Conservation (phyloP, 1,284 basidiomycete genomes). For the Cryptococcus deneoformans region DNA sequence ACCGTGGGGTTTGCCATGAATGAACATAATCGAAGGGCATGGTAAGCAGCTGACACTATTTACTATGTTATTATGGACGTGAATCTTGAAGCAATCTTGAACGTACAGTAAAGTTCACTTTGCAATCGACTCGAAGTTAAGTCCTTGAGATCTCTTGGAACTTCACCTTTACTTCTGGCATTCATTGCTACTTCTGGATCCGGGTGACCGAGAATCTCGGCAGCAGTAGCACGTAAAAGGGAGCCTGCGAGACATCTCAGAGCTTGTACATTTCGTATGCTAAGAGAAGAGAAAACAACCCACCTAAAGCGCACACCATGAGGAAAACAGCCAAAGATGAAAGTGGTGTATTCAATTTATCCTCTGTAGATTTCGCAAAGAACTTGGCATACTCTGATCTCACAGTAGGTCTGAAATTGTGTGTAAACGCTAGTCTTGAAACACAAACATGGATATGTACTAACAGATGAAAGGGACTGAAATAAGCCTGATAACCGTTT, state of each 20-base stretch:
- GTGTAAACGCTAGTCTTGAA: background rate
- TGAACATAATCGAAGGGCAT: slow-evolving; percentile 48
- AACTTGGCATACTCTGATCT: slow-evolving; percentile 40
- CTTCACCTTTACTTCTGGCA: background rate
- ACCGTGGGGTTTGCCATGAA: slow-evolving; percentile 48
- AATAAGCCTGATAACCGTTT: slow-evolving; percentile 40
- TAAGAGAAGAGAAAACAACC: background rate
- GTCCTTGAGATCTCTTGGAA: slow-evolving; percentile 29
- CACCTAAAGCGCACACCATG: slow-evolving; percentile 47
- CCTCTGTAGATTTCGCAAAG: slow-evolving; percentile 35
- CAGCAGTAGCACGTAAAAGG: slow-evolving; percentile 41
- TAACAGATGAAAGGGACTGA: slow-evolving; percentile 44
- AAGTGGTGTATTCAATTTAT: slow-evolving; percentile 43
- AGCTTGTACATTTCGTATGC: background rate
- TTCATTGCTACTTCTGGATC: slow-evolving; percentile 8
- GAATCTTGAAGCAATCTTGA: background rate
- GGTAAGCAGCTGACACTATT: slow-evolving; percentile 47
- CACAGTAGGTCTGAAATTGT: slow-evolving; percentile 27
- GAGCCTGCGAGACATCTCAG: slow-evolving; percentile 18
- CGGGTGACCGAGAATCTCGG: slow-evolving; percentile 42
- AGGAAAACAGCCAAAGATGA: slow-evolving; percentile 42
- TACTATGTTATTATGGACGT: background rate
- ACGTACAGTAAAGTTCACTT: slow-evolving; percentile 47
- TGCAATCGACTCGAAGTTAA: slow-evolving; percentile 46
- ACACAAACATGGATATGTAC: slow-evolving; percentile 1